Conservation (phyloP, 768 basidiomycete genomes). For the Mycena capillaripes region DNA sequence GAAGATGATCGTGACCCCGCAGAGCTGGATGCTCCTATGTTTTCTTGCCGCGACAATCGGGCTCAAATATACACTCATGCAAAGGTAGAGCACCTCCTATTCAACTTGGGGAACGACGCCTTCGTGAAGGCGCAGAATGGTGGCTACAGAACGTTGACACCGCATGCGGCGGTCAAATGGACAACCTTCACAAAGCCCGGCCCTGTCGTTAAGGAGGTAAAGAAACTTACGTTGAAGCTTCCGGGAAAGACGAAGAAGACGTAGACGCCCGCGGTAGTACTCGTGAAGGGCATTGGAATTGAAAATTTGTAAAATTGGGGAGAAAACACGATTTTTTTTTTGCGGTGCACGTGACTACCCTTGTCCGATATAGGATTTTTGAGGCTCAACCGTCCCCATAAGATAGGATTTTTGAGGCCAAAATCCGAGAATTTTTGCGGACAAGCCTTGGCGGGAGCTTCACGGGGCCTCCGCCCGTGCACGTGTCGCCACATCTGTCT, state of each 20-base stretch:
- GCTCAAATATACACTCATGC: not conserved
- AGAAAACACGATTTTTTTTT: too few relatives aligned
- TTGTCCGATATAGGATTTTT: constrained; percentile 6
- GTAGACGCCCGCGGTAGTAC: too few relatives aligned
- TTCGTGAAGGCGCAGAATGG: not conserved
- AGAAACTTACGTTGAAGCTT: too few relatives aligned
- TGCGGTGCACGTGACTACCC: not conserved
- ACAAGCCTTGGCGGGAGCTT: too few relatives aligned
- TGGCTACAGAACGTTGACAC: not conserved
- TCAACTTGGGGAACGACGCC: not conserved
- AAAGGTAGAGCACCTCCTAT: not conserved
- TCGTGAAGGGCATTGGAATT: too few relatives aligned
- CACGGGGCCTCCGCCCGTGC: too few relatives aligned
- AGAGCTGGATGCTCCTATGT: not conserved
- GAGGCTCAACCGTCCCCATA: not conserved
- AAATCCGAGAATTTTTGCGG: too few relatives aligned
- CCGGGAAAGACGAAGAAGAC: too few relatives aligned
- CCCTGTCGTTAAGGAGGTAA: not conserved
- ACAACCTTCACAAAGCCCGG: not conserved
- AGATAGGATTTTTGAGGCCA: too few relatives aligned
- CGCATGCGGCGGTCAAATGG: not conserved
- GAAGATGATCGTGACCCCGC: not conserved
- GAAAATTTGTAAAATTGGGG: too few relatives aligned
- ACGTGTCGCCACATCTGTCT: too few relatives aligned
- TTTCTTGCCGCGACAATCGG: not conserved